Evolutionary conservation across 768 basidiomycete species (phyloP).

Genomic region (Neoboletus brunneissimus): DNA sequence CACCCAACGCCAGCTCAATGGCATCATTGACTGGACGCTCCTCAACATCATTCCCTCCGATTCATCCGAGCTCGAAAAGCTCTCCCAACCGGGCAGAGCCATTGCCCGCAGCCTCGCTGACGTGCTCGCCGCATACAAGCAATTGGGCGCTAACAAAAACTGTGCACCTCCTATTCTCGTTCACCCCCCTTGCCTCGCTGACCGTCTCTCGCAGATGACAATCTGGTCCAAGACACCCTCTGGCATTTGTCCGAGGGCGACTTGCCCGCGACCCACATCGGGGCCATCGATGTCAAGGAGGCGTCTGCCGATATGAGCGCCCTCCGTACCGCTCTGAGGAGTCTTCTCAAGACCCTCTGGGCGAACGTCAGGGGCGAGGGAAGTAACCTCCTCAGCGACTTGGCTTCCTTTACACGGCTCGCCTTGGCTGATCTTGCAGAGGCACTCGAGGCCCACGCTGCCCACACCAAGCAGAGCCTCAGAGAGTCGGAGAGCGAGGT

Average conservation of each 20-base stretch:
- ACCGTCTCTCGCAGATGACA: slow-evolving; percentile 45
- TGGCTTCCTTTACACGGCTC: slow-evolving; percentile 62
- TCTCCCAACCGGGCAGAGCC: slow-evolving; percentile 54
- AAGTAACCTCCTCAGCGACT: slow-evolving; percentile 53
- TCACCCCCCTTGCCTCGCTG: background rate
- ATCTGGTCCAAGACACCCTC: slow-evolving; percentile 60
- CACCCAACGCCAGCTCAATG: slow-evolving; percentile 52
- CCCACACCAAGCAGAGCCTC: slow-evolving; percentile 48
- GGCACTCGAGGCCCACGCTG: slow-evolving; percentile 50
- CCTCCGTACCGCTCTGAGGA: slow-evolving; percentile 48
- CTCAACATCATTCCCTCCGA: slow-evolving; percentile 46
- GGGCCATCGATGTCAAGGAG: slow-evolving; percentile 41
- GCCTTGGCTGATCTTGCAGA: slow-evolving; percentile 68
- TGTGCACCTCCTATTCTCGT: slow-evolving; percentile 30
- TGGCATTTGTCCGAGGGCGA: slow-evolving; percentile 64
- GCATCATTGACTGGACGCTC: slow-evolving; percentile 55
- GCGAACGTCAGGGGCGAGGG: slow-evolving; percentile 52
- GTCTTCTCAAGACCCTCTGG: slow-evolving; percentile 52
- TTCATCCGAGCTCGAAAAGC: slow-evolving; percentile 36
- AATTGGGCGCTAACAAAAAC: slow-evolving; percentile 55
- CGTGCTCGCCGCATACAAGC: slow-evolving; percentile 57
- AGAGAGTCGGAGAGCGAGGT: slow-evolving; percentile 57
- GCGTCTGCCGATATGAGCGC: slow-evolving; percentile 49
- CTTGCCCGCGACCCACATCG: slow-evolving; percentile 37
- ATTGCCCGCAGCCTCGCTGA: slow-evolving; percentile 50